Base-by-base conservation (phyloP, 768 basidiomycete genomes). In the Tulasnella sp. region DNA sequence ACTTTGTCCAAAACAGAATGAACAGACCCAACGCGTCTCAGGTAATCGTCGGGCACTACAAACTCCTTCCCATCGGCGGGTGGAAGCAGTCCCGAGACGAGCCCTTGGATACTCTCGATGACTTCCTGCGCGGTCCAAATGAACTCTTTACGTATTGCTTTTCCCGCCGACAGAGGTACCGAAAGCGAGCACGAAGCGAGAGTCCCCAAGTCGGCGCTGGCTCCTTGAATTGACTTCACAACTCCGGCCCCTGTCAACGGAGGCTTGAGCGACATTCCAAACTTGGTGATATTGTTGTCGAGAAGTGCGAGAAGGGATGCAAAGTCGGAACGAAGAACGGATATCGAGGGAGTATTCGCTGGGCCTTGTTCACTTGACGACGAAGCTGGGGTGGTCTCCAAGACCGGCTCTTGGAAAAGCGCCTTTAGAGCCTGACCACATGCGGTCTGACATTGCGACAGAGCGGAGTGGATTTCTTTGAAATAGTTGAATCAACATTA, bases 101-200 rank as follows among this genome's bases (percentile, higher is more conserved):
- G 71, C 9, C n/a, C 76, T 34, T 76, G 74, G n/a, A 77, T 64
- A 19, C 29, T 67, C 39, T 79, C 78, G 34, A 77, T 38, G 11
- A 77, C 72, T 71, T 79, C 78, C 64, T 77, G 77, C 12, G 77
- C 78, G 25, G 49, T 45, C 78, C 78, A 79, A n/a, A 52, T 67
- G 52, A 76, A 72, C 54, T 79, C 72, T 36, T 77, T 79, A 42
- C 49, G 38, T 38, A 79, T 40, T 37, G 72, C 73, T 34, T 29
- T 29, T 22, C 78, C 78, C 1, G 25, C 39, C 14, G 69, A 40
- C 22, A 36, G 58, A 11, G 49, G 40, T 36, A 79, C 64, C 2
- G 42, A 36, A 1, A 68, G 39, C 37, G 76, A 58, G 40, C 78
- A 79, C 19, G 58, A 49, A 25, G 74, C 67, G 38, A 79, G 72